Base-by-base conservation (phyloP, 192 early-diverging fungal genomes). In the Coemansia sp. region DNA sequence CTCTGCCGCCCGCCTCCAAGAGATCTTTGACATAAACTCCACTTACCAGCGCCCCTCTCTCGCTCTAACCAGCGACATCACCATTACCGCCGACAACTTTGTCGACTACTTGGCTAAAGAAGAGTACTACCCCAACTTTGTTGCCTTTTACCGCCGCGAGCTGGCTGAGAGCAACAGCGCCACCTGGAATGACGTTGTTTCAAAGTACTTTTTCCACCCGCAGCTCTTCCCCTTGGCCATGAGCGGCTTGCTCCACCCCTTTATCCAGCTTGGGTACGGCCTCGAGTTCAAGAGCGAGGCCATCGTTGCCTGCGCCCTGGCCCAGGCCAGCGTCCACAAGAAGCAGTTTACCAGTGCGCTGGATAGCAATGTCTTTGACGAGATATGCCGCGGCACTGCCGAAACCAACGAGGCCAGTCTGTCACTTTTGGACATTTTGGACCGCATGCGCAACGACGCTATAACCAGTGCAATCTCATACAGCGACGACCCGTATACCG, bases 211-310 rank as follows among this genome's bases (percentile, higher is more conserved):
- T 5, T 80, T 82, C 22, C 68, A 82, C 46, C 35, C 68, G 1
- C 70, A 76, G 24, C 34, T 86, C 4, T 50, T 86, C n/a, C 64
- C 59, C 4, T 48, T 76, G 24, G 59, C 70, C 0, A 72, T 87
- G 46, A 76, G 73, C 56, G 86, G 83, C 11, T 68, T 80, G 4
- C 74, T 79, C 43, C 85, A 87, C 55, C 86, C 86, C 18, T 55
- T 87, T n/a, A 86, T 87, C 50, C 83, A 85, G 66, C 44, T 87
- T 18, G 85, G 86, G 6, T 86, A 86, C 59, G 86, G 82, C 1
- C 32, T 86, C n/a, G 86, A 87, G 58, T 87, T 86, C 65, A 77
- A 76, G 11, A 63, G 81, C 58, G 72, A 72, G 59, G 74, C 80
- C 29, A 73, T 83, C 32, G 65, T 77, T 7, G 84, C 82, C 8